Evolutionary conservation across 2,329 filamentous ascomycete species (phyloP).

Genomic region (Neurospora crassa): DNA sequence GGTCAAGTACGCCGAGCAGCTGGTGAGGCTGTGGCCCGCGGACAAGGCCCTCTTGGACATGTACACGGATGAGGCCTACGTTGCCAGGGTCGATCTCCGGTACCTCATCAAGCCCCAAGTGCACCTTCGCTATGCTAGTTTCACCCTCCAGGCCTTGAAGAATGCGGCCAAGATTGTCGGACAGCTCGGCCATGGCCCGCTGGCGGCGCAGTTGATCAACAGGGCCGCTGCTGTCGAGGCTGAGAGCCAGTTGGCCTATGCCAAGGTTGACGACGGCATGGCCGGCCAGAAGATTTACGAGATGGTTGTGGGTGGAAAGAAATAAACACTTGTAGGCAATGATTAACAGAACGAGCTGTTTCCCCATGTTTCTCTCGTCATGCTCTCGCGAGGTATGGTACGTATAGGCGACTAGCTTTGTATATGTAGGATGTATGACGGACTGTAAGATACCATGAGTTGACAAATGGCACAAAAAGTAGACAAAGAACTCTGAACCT

Average conservation of each 20-base stretch:
- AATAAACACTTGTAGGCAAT: not conserved
- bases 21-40: conserved; percentile 33
- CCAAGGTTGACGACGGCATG: not conserved
- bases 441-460: conserved; percentile 11
- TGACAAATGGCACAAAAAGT: not conserved
- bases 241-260: conserved; percentile 19
- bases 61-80: conserved; percentile 25
- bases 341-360: not conserved
- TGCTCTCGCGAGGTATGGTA: not conserved
- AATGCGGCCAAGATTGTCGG: conserved; percentile 32
- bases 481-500: not conserved
- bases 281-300: not conserved
- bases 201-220: conserved; percentile 29
- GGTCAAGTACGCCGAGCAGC: conserved; percentile 28
- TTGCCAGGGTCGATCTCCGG: conserved; percentile 15
- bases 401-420: conserved; percentile 10
- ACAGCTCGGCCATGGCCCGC: conserved; percentile 12
- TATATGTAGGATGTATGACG: conserved; percentile 9
- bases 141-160: conserved; percentile 35
- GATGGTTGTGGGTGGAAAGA: not conserved
- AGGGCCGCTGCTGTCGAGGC: conserved; percentile 25
- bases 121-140: conserved; percentile 26
- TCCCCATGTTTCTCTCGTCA: not conserved
- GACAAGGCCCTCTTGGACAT: conserved; percentile 26
- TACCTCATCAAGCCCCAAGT: conserved; percentile 27